These are phyloP conservation scores for Somion occarium DNA, from an alignment of 1,284 basidiomycete species.

Conservation along the genomic window DNA sequence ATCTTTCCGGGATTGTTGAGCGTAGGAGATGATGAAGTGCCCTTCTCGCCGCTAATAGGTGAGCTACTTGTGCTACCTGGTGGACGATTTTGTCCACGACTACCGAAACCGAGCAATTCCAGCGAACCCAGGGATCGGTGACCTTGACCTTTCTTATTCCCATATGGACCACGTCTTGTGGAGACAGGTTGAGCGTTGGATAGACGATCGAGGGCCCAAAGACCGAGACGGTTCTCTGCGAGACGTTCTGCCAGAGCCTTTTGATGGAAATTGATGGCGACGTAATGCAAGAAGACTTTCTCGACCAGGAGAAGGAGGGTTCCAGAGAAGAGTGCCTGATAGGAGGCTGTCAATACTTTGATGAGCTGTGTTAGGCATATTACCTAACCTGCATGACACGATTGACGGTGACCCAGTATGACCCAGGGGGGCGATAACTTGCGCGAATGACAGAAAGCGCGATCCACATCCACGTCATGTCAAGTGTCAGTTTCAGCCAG, in stretches of 20 bases:
- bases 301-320: slow-evolving; percentile 61
- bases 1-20: slow-evolving; percentile 11
- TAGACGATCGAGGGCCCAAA: slow-evolving; percentile 64
- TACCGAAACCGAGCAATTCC: slow-evolving; percentile 17
- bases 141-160: slow-evolving; percentile 20
- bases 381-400: slow-evolving; percentile 59
- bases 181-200: slow-evolving; percentile 54
- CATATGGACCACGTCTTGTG: slow-evolving; percentile 26
- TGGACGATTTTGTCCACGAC: not conserved
- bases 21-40: not conserved
- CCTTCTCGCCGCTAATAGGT: slow-evolving; percentile 24
- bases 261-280: slow-evolving; percentile 76
- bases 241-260: slow-evolving; percentile 71
- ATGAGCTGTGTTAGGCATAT: slow-evolving; percentile 1
- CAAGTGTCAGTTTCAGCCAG: slow-evolving; percentile 66
- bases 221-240: slow-evolving; percentile 61
- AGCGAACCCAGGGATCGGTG: slow-evolving; percentile 29
- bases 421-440: slow-evolving; percentile 52
- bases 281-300: slow-evolving; percentile 67
- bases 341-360: not conserved
- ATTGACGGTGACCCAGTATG: slow-evolving; percentile 67
- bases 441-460: slow-evolving; percentile 56
- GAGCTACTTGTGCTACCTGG: slow-evolving; percentile 11
- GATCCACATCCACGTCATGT: slow-evolving; percentile 69
- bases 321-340: slow-evolving; percentile 59